Conservation (phyloP, 108 stramenopile genomes). For the Hondaea fermentalgiana region DNA sequence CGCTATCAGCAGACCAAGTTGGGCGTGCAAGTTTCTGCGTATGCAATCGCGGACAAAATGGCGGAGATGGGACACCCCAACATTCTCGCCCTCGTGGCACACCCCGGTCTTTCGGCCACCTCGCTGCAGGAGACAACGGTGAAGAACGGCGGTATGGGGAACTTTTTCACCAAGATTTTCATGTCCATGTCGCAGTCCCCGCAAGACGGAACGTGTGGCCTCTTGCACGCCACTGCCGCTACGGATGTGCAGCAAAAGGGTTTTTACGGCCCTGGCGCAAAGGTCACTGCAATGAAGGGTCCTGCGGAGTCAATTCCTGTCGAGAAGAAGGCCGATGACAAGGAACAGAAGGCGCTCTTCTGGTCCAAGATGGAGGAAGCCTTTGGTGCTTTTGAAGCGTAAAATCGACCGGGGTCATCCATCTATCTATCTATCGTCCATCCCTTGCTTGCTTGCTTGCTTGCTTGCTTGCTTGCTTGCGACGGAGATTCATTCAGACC, state of each 20-base stretch:
- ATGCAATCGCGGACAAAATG: not conserved
- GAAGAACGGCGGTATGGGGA: not conserved
- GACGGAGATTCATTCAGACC: too few species aligned
- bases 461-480: too few species aligned
- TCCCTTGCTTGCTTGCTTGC: too few species aligned
- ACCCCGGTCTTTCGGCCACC: not conserved
- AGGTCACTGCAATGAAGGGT: not conserved
- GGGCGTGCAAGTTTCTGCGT: not conserved
- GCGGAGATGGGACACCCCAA: not conserved
- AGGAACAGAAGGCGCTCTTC: not conserved
- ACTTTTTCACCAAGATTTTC: not conserved
- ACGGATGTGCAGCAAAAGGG: not conserved
- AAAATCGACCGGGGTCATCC: too few species aligned
- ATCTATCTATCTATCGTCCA: too few species aligned
- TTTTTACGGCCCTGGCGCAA: not conserved
- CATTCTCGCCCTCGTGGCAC: not conserved
- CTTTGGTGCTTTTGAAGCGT: too few species aligned
- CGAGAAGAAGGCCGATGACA: not conserved
- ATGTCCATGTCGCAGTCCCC: not conserved
- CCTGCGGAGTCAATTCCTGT: not conserved
- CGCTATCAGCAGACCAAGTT: slow-evolving; percentile 36
- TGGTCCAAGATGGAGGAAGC: not conserved
- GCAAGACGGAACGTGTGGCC: not conserved
- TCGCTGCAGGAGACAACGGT: not conserved
- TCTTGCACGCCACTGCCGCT: not conserved